A percentile compares a stretch with the other conserved stretches of the same genome.
Conservation (phyloP, 1,284 basidiomycete genomes). For the Ustilago cynodontis region DNA sequence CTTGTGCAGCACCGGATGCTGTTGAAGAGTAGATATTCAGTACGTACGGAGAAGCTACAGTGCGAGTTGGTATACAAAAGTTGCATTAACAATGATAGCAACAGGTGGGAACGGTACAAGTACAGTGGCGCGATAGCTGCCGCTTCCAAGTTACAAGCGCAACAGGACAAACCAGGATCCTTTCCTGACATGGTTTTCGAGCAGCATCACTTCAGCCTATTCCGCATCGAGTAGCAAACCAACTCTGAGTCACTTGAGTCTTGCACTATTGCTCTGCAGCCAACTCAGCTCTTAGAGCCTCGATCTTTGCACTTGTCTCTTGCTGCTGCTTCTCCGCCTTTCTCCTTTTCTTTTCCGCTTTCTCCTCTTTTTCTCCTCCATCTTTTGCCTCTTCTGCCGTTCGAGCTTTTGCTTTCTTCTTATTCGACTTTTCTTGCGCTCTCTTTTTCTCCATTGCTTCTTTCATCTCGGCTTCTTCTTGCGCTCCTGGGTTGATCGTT, state of each 20-base stretch:
- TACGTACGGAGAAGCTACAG: too few relatives aligned
- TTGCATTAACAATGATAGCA: neutral
- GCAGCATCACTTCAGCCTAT: too few relatives aligned
- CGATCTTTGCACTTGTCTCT: slow-evolving; percentile 22
- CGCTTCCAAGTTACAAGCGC: too few relatives aligned
- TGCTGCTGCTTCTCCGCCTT: slow-evolving; percentile 34
- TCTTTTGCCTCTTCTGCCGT: slow-evolving; percentile 12
- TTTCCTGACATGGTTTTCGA: too few relatives aligned
- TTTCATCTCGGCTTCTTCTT: slow-evolving; percentile 47
- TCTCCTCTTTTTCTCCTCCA: neutral
- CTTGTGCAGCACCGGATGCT: too few relatives aligned
- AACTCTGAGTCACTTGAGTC: neutral
- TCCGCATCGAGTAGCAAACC: too few relatives aligned
- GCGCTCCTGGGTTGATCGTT: slow-evolving; percentile 49
- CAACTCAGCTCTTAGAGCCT: slow-evolving; percentile 32
- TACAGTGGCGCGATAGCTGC: neutral
- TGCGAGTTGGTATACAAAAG: neutral
- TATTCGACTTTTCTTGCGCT: slow-evolving; percentile 16
- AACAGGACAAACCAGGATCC: too few relatives aligned
- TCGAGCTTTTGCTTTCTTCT: slow-evolving; percentile 22
- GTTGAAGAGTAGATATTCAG: too few relatives aligned
- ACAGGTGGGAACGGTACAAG: neutral
- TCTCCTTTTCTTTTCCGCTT: slow-evolving; percentile 13
- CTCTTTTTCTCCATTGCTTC: slow-evolving; percentile 41
- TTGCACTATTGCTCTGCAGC: slow-evolving; percentile 20